Evolutionary conservation across 2,329 filamentous ascomycete genomes (phyloP), one percentile per base, ranked within the genome.

Genomic region (Sphaceloma murrayae): DNA sequence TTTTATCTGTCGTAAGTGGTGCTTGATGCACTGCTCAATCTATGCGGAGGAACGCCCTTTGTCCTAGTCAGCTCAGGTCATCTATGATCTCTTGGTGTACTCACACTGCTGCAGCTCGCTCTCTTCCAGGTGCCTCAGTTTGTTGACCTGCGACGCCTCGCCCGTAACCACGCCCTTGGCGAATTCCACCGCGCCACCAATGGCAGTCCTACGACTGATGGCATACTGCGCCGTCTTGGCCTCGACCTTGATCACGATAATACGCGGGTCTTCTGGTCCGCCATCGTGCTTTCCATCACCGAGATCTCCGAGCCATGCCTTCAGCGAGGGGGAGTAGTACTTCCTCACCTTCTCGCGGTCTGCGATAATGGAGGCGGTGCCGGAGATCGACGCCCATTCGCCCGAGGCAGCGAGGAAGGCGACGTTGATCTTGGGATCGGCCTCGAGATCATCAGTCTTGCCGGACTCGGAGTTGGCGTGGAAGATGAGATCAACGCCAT

Each of bases 381-480:
- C 87, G n/a, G 82, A 82, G 49, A 94, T 69, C 2, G 84, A 91
- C 1, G 86, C 86, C 87, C 87, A 94, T 62, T 89, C 80, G 53
- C 86, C 85, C 2, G 76, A 75, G 52, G 64, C 62, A 50, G 60
- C 55, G 53, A 89, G 71, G 70, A 94, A 94, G 36, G 81, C 76
- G 52, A 94, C 73, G 67, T 94, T 93, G 67, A 87, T 74, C 53
- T 84, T 74, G 0, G 80, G 68, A 62, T 93, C 80, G 46, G 70
- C 68, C 46, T 75, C 70, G 31, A 94, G 73, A 57, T 94, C 86
- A 62, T 85, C 75, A 4, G 85, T 87, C 72, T 94, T 94, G 66
- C 85, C 78, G 7, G 84, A 87, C 61, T 89, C 83, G 50, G 85
- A 87, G 70, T 94, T 94, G 58, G 86, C 87, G 69, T 91, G 82